Conservation (phyloP, 1,284 basidiomycete genomes). For the Phellinidium pouzarii region DNA sequence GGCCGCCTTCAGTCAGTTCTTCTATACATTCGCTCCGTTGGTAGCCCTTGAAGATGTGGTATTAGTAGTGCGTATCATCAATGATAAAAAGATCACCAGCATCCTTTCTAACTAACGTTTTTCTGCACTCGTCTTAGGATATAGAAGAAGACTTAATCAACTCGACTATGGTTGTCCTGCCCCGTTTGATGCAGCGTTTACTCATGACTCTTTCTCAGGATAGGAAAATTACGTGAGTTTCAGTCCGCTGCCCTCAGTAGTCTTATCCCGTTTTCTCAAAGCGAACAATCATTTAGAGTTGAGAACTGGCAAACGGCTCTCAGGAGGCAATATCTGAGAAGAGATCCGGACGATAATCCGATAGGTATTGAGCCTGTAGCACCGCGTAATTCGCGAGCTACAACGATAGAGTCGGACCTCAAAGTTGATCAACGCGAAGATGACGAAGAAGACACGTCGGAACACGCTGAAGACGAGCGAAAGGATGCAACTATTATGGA, state of each 20-base stretch:
- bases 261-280: constrained; percentile 17
- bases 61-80: constrained; percentile 43
- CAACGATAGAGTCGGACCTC: constrained; percentile 26
- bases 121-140: constrained; percentile 40
- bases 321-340: constrained; percentile 64
- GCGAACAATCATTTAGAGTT: constrained; percentile 34
- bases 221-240: constrained; percentile 69
- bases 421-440: constrained; percentile 15
- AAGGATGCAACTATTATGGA: constrained; percentile 12
- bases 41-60: constrained; percentile 60
- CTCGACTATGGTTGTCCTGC: constrained; percentile 52
- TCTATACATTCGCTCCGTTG: constrained; percentile 65
- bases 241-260: constrained; percentile 7
- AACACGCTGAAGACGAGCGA: constrained; percentile 1
- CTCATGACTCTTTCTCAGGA: constrained; percentile 72
- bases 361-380: constrained; percentile 49
- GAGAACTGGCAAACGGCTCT: constrained; percentile 72
- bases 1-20: constrained; percentile 78
- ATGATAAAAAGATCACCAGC: constrained; percentile 12
- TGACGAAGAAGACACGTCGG: neutral
- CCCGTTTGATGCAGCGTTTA: constrained; percentile 67
- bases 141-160: constrained; percentile 68
- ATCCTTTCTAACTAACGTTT: constrained; percentile 12
- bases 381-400: constrained; percentile 24
- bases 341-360: constrained; percentile 62